These are phyloP conservation scores for Leccinum subgranulosum DNA, from an alignment of 768 basidiomycete genomes.

Conservation along the genomic window DNA sequence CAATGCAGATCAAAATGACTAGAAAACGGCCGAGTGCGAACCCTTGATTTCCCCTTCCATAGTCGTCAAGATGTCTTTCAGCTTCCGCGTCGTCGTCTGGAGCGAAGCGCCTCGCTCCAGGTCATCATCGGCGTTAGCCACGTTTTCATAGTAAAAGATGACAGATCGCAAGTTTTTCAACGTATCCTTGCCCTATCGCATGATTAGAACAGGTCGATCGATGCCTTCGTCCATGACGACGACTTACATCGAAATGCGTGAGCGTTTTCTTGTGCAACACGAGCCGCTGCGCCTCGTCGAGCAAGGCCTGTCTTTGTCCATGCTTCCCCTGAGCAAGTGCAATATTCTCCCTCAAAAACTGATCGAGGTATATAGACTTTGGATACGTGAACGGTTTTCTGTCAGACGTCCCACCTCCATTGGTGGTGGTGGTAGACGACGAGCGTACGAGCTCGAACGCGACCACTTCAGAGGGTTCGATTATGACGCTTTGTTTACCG, in stretches of 20 bases:
- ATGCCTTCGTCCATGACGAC: background rate
- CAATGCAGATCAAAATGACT: background rate
- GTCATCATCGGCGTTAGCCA: conserved; percentile 51
- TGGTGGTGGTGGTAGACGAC: conserved; percentile 8
- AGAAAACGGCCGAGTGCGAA: conserved; percentile 19
- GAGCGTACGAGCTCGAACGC: conserved; percentile 48
- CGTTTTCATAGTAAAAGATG: conserved; percentile 68
- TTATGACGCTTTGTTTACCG: conserved; percentile 54
- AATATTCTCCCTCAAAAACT: conserved; percentile 60
- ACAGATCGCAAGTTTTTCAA: conserved; percentile 58
- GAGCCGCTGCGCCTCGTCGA: conserved; percentile 47
- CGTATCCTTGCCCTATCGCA: conserved; percentile 55
- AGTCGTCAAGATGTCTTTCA: conserved; percentile 49
- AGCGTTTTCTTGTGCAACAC: conserved; percentile 44
- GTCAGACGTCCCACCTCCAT: conserved; percentile 18
- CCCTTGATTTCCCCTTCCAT: conserved; percentile 56
- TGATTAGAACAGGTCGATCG: background rate
- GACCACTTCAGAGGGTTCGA: conserved; percentile 60
- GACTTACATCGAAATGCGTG: conserved; percentile 54
- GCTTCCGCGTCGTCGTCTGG: conserved; percentile 42
- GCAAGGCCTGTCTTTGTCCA: conserved; percentile 36
- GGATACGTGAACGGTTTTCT: conserved; percentile 54
- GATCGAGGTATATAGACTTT: conserved; percentile 65
- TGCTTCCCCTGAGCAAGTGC: conserved; percentile 39
- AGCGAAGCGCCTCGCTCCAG: conserved; percentile 44